Evolutionary conservation across 441 rosid species (phyloP).

Genomic region (Euphorbia schlechtendalii): DNA sequence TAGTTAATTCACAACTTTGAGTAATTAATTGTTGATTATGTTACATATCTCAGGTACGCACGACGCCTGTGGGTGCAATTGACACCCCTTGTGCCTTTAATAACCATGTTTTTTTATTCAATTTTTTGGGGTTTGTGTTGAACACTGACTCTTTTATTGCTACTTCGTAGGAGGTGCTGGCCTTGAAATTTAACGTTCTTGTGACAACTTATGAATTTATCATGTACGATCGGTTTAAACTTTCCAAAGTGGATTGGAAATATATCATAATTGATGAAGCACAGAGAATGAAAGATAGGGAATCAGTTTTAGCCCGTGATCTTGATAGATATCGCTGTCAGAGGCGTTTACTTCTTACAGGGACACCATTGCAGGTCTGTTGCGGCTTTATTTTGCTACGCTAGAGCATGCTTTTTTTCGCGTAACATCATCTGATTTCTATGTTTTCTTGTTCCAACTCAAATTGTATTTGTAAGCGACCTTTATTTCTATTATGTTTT

Average conservation of each 20-base stretch:
- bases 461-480: not conserved
- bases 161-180: conserved; percentile 77
- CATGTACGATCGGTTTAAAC: conserved; percentile 98
- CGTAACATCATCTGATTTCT: not conserved
- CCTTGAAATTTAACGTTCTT: conserved; percentile 96
- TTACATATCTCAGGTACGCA: too few relatives aligned
- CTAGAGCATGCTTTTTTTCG: conserved; percentile 9
- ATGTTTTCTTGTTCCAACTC: not conserved
- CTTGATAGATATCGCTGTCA: conserved; percentile 99
- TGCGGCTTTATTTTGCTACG: conserved; percentile 16
- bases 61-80: too few relatives aligned
- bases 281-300: conserved; percentile 99
- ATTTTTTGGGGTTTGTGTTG: conserved; percentile 8
- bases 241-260: conserved; percentile 98
- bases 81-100: too few relatives aligned
- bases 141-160: conserved; percentile 23
- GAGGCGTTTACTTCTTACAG: conserved; percentile 98
- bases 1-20: too few relatives aligned
- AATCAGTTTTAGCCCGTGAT: conserved; percentile 99
- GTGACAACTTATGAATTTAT: conserved; percentile 99
- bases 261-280: conserved; percentile 99
- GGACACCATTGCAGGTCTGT: conserved; percentile 98
- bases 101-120: too few relatives aligned
- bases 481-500: not conserved
- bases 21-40: too few relatives aligned